Percentiles rank a stretch among this genome's conserved stretches.
These are phyloP conservation scores for Platanthera guangdongensis DNA, from an alignment of 106 monocot genomes.

Conservation along the genomic window DNA sequence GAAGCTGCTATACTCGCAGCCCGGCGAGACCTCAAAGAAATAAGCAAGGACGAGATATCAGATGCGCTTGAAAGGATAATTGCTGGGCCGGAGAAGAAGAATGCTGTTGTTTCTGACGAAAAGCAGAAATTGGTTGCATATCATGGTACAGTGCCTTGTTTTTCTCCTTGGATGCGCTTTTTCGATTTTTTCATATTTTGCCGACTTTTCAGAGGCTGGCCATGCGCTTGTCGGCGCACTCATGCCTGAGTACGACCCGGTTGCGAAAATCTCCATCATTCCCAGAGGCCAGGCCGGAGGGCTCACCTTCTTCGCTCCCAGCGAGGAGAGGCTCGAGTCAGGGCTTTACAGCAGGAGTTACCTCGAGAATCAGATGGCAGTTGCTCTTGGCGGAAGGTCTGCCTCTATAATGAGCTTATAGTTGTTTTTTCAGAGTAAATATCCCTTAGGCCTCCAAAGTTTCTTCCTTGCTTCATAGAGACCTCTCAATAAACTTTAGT, in stretches of 20 bases:
- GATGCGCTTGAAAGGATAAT: slow-evolving; percentile 97
- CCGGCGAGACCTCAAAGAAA: slow-evolving; percentile 90
- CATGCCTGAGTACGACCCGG: slow-evolving; percentile 99
- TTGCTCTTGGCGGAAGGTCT: slow-evolving; percentile 97
- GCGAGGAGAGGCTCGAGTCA: slow-evolving; percentile 95
- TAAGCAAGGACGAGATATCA: slow-evolving; percentile 98
- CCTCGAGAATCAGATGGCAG: slow-evolving; percentile 97
- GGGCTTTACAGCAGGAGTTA: slow-evolving; percentile 95
- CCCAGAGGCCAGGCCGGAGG: slow-evolving; percentile 98
- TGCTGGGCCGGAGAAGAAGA: slow-evolving; percentile 99
- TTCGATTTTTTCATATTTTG: not conserved
- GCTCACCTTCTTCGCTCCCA: slow-evolving; percentile 95
- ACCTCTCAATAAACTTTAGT: too few relatives aligned
- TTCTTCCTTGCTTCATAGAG: too few relatives aligned
- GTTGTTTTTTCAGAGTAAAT: not conserved
- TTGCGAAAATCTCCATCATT: slow-evolving; percentile 97
- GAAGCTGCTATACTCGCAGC: slow-evolving; percentile 99
- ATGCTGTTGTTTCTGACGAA: slow-evolving; percentile 94
- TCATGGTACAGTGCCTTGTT: slow-evolving; percentile 48
- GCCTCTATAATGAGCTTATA: not conserved
- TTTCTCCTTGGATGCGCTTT: not conserved
- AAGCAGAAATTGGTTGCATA: slow-evolving; percentile 95
- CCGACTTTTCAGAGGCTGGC: slow-evolving; percentile 65
- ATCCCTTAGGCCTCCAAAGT: too few relatives aligned
- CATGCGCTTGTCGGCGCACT: slow-evolving; percentile 97